Base-by-base conservation (phyloP, 1,284 basidiomycete species). In the Ustilago loliicola region DNA sequence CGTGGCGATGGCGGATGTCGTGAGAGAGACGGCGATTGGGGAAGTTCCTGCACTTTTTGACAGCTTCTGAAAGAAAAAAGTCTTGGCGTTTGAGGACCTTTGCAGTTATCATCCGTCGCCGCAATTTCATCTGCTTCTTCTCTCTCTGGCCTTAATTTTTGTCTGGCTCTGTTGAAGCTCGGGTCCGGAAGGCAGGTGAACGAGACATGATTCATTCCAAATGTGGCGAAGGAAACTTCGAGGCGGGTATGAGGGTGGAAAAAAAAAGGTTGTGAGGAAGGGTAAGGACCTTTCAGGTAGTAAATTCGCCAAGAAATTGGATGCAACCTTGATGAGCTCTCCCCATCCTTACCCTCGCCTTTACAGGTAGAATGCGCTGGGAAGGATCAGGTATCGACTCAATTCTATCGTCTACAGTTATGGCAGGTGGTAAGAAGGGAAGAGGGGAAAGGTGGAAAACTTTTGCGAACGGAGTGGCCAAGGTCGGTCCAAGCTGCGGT, bases 21-120 rank as follows among this genome's bases (percentile, higher is more conserved):
- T 55, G 54, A 55, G 54, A 21, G 53, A 36, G 32, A 21, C 5
- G 3, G 21, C n/a, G 53, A 19, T 21, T 32, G n/a, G 38, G 45
- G n/a, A n/a, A n/a, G n/a, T n/a, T n/a, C n/a, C n/a, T n/a, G 57
- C 57, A 25, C 5, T 60, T 48, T 60, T 60, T 50, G 58, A 60
- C 58, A 60, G 58, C 36, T 21, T 5, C 34, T 25, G 23, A 25
- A 40, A 45, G 15, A 30, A 57, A 58, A 59, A 48, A 13, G 56
- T 51, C 58, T 60, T 60, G 58, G 58, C 58, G 50, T 21, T 21
- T 17, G 52, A 51, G 27, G 58, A 60, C 58, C 58, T 27, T 60
- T 38, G 2, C 23, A 47, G 58, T 60, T 60, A 60, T 36, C 45
- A 10, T 11, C 15, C 36, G 36, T 15, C 36, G 15, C 36, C 36